A percentile compares a stretch with the other conserved stretches of the same genome.
Conservation (phyloP, 2,329 filamentous ascomycete species). For the Karstenula rhodostoma region DNA sequence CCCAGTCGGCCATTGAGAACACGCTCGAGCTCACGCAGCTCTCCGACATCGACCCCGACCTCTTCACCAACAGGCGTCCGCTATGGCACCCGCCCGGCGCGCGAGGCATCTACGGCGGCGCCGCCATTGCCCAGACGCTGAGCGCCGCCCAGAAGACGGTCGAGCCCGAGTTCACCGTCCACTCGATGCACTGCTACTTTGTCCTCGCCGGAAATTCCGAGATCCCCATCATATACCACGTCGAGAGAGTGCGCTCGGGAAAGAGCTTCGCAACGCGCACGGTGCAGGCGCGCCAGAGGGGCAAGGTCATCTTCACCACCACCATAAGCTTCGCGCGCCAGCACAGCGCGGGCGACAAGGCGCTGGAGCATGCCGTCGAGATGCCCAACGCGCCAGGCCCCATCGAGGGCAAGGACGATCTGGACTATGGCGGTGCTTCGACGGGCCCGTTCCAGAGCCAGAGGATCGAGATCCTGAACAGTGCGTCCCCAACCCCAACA, state of each 20-base stretch:
- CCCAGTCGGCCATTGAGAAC: constrained; percentile 85
- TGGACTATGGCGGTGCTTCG: constrained; percentile 39
- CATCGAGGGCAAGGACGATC: constrained; percentile 48
- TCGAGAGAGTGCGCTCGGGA: constrained; percentile 91
- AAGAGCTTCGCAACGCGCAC: constrained; percentile 90
- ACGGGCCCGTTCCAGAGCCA: constrained; percentile 66
- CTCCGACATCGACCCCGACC: constrained; percentile 77
- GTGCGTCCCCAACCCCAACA: constrained; percentile 34
- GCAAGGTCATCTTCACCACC: constrained; percentile 91
- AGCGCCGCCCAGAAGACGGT: constrained; percentile 90
- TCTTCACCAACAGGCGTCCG: constrained; percentile 93
- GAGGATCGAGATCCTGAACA: constrained; percentile 64
- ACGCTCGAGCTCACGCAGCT: constrained; percentile 86
- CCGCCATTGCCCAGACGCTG: constrained; percentile 91
- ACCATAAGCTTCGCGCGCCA: constrained; percentile 87
- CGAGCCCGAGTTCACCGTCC: constrained; percentile 78
- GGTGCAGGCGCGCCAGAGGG: constrained; percentile 91
- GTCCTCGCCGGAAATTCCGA: constrained; percentile 86
- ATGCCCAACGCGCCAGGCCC: constrained; percentile 58
- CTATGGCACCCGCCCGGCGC: constrained; percentile 93
- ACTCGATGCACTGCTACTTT: constrained; percentile 99
- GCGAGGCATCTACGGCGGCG: constrained; percentile 90
- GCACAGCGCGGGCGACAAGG: constrained; percentile 63
- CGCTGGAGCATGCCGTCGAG: constrained; percentile 70
- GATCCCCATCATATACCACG: constrained; percentile 91